Evolutionary conservation across 164 flowering plant species (phyloP).

Genomic region (Vitis cinerea): DNA sequence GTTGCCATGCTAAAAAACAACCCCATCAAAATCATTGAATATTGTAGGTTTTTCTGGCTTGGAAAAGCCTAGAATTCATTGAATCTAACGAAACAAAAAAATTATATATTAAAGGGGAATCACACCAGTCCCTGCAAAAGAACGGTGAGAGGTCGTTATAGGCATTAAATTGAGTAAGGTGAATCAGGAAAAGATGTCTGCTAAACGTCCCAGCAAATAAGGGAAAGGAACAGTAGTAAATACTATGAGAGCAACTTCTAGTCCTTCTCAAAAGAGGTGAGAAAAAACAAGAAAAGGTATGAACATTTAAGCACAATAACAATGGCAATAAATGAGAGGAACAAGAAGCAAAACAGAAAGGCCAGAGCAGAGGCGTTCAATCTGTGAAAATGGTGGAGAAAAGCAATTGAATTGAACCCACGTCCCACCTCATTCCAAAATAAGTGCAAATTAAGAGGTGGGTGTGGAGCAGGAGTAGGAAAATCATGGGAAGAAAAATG

Average conservation of each 20-base stretch:
- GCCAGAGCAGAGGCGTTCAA: slow-evolving; percentile 6
- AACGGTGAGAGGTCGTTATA: slow-evolving; percentile 38
- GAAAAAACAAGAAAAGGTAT: slow-evolving; percentile 20
- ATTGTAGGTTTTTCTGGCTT: background rate
- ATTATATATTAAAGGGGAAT: slow-evolving; percentile 8
- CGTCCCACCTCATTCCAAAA: slow-evolving; percentile 19
- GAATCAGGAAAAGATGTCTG: slow-evolving; percentile 20
- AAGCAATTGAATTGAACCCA: slow-evolving; percentile 4
- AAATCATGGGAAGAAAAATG: background rate
- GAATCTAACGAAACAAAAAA: slow-evolving; percentile 13
- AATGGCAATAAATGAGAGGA: slow-evolving; percentile 27
- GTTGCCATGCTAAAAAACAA: background rate
- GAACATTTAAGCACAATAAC: slow-evolving; percentile 16
- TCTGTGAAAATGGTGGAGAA: slow-evolving; percentile 15
- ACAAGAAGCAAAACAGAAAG: slow-evolving; percentile 9
- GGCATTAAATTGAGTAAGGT: slow-evolving; percentile 35
- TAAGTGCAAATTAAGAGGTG: slow-evolving; percentile 23
- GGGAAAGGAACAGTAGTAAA: slow-evolving; percentile 26
- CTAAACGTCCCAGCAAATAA: slow-evolving; percentile 18
- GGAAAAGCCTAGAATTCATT: slow-evolving; percentile 16
- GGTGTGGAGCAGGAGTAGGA: background rate
- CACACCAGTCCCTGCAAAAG: slow-evolving; percentile 16
- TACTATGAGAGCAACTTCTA: slow-evolving; percentile 23
- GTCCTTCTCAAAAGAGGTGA: slow-evolving; percentile 23
- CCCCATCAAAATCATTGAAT: slow-evolving; percentile 1